Conservation (phyloP, 805 yeast genomes). For the Suhomyces emberorum region DNA sequence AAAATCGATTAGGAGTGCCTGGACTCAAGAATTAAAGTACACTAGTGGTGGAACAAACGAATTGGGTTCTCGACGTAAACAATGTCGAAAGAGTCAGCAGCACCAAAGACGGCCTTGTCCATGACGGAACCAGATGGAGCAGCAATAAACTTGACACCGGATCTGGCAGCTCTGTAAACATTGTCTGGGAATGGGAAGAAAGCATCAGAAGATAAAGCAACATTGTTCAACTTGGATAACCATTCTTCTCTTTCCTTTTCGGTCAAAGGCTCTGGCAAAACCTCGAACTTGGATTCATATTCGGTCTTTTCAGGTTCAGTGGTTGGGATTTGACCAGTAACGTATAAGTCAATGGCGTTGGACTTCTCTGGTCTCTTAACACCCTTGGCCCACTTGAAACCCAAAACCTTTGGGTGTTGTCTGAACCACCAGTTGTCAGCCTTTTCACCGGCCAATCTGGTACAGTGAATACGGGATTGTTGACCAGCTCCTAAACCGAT, state of each 20-base stretch:
- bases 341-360: constrained; percentile 93
- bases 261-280: constrained; percentile 80
- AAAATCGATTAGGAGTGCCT: too few relatives aligned
- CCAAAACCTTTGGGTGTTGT: constrained; percentile 94
- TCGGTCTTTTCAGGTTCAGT: constrained; percentile 91
- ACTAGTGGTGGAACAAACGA: constrained; percentile 93
- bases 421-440: constrained; percentile 99
- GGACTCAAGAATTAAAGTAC: constrained; percentile 7
- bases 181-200: constrained; percentile 99
- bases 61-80: constrained; percentile 97
- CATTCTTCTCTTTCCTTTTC: constrained; percentile 82
- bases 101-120: constrained; percentile 94
- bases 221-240: constrained; percentile 75
- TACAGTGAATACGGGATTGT: constrained; percentile 98
- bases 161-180: constrained; percentile 94
- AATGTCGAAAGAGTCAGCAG: constrained; percentile 87
- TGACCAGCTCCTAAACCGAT: constrained; percentile 99
- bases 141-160: constrained; percentile 93
- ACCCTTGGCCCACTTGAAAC: constrained; percentile 96
- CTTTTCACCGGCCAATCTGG: constrained; percentile 98
- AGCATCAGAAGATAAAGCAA: constrained; percentile 94
- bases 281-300: constrained; percentile 84
- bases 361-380: constrained; percentile 98
- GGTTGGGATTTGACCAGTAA: constrained; percentile 86
- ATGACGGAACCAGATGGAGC: constrained; percentile 98